Conservation (phyloP, 805 yeast genomes). For the Cyberlindnera americana region DNA sequence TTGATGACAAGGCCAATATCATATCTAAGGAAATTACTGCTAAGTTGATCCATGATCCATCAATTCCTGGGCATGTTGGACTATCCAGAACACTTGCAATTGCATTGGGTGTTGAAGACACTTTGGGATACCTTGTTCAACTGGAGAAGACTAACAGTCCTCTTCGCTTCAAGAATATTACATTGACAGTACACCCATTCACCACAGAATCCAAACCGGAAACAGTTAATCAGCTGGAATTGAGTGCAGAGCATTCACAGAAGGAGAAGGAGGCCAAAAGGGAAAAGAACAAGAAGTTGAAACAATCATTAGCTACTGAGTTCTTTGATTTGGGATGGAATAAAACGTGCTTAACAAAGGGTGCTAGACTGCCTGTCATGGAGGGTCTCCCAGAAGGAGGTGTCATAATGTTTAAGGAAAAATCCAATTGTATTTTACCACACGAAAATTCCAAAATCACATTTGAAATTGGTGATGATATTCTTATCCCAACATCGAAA, state of each 20-base stretch:
- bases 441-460: slow-evolving; percentile 32
- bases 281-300: slow-evolving; percentile 18
- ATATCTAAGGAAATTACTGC: slow-evolving; percentile 41
- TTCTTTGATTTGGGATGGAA: slow-evolving; percentile 16
- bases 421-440: slow-evolving; percentile 40
- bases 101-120: slow-evolving; percentile 49
- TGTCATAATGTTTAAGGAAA: slow-evolving; percentile 42
- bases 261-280: slow-evolving; percentile 22
- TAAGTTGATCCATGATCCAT: slow-evolving; percentile 37
- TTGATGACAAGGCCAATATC: slow-evolving; percentile 10
- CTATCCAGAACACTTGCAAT: slow-evolving; percentile 51
- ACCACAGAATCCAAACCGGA: slow-evolving; percentile 35
- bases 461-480: slow-evolving; percentile 49
- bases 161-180: slow-evolving; percentile 32
- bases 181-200: slow-evolving; percentile 52
- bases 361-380: slow-evolving; percentile 48
- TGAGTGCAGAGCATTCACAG: slow-evolving; percentile 21
- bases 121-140: slow-evolving; percentile 51
- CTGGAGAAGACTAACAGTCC: slow-evolving; percentile 42
- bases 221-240: slow-evolving; percentile 27
- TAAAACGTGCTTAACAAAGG: slow-evolving; percentile 44
- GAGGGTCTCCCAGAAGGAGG: slow-evolving; percentile 60
- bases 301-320: slow-evolving; percentile 23
- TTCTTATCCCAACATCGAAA: slow-evolving; percentile 24
- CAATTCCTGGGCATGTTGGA: slow-evolving; percentile 41